Evolutionary conservation across 2,329 filamentous ascomycete species (phyloP), one percentile per base, ranked within the genome.

Genomic region (Iodosphaeria phyllophila): DNA sequence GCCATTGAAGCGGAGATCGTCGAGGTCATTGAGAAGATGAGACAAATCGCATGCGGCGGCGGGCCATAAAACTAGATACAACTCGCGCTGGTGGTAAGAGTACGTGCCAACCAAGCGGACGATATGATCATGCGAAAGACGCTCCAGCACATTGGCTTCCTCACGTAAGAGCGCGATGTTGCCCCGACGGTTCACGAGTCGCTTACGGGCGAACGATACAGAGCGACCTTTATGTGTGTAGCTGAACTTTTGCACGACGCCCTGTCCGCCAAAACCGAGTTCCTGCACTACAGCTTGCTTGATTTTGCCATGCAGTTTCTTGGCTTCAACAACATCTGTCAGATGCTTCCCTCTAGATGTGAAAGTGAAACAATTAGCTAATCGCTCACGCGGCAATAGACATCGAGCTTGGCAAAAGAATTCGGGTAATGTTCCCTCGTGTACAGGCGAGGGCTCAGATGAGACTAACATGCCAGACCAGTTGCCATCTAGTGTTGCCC

Each of bases 31-130:
- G 11, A 60, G 43, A 7, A 61, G 42, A 16, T 35, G 41, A 27
- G 44, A 43, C 19, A 61, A 36, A 31, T 54, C 57, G 40, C 56
- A 60, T 5, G 54, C 44, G 12, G 56, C 57, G 14, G 50, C 56
- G 8, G 56, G 57, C 48, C 55, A 60, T 16, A 58, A 46, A 20
- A 60, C 43, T 8, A 61, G 38, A 28, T 52, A 59, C 4, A 61
- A 35, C 28, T 55, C 44, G 29, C 48, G 45, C 7, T 37, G 40
- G 13, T 44, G 46, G 5, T 46, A 42, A 20, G 50, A 51, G 32
- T 61, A 61, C 2, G 56, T 54, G 2, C 56, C 56, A 11, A 60
- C 48, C 13, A 60, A 37, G 35, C 49, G 54, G 28, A 60, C 48
- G 23, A 61, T 53, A 35, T 60, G 57, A 22, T 50, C 48, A 32